A percentile compares a stretch with the other conserved stretches of the same genome.
phyloP scores from a whole-genome alignment of 768 basidiomycete genomes.

The Tylopilus cervinicoccineus region DNA sequence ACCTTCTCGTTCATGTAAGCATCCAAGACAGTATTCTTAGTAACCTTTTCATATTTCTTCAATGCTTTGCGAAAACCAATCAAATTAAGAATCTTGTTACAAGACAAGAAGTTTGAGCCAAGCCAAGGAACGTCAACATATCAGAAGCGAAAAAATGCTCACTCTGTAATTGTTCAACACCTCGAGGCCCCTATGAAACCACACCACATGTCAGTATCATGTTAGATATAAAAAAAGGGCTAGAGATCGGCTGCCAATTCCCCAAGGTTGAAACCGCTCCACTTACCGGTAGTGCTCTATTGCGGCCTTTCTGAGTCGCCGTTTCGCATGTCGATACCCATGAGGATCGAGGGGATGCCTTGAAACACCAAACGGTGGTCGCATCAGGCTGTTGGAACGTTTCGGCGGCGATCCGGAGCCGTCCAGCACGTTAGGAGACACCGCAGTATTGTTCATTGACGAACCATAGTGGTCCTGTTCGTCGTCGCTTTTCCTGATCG shows the following conservation, averaged over 20 bases:
- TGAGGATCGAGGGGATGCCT: slow-evolving; percentile 48
- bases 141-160: neutral
- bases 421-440: neutral
- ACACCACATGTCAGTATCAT: slow-evolving; percentile 7
- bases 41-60: slow-evolving; percentile 82
- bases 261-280: neutral
- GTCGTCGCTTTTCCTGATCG: neutral
- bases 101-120: neutral
- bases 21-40: slow-evolving; percentile 66
- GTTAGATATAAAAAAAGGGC: too few relatives aligned
- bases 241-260: too few relatives aligned
- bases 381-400: neutral
- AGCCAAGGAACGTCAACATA: neutral
- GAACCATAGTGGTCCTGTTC: neutral
- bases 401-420: neutral
- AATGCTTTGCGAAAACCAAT: slow-evolving; percentile 85
- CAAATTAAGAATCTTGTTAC: slow-evolving; percentile 68
- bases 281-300: slow-evolving; percentile 75
- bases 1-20: slow-evolving; percentile 83
- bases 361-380: neutral
- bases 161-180: slow-evolving; percentile 87
- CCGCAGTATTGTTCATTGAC: neutral
- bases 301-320: slow-evolving; percentile 77
- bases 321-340: slow-evolving; percentile 81
- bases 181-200: slow-evolving; percentile 62